Evolutionary conservation across 306 rosid genomes (phyloP), one percentile per base, ranked within the genome.

Genomic region (Carpinus fangiana): DNA sequence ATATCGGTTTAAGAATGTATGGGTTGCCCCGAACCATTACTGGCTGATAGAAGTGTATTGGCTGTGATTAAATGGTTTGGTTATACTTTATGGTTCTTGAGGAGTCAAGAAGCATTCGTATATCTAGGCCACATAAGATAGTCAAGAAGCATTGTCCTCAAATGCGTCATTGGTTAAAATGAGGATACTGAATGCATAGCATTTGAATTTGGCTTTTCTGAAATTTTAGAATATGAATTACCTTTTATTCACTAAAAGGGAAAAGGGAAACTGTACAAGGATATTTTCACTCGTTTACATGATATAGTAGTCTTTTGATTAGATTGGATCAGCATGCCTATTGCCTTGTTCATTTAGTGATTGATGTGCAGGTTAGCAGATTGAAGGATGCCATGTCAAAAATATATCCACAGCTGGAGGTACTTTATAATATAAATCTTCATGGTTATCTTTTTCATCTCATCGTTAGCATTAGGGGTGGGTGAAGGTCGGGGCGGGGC

Each of bases 301-400:
- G 69, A 62, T 31, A 14, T 62, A 2, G 69, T 36, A 34, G 23
- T 16, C 48, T 13, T 70, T 72, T 71, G 70, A 67, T 64, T 83
- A 50, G 66, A 77, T 84, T 66, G 62, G 64, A 73, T 54, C 69
- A 62, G 72, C 31, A 17, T 48, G 31, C 70, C 75, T 85, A 31
- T 75, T 76, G 70, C 80, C n/a, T 14, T 38, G 64, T 78, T 84
- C 78, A 81, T 72, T 56, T 70, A 54, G 43, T 64, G 36, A 73
- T 64, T 82, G 51, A 61, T 54, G 73, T 74, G 89, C 97, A 95
- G 99, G 90, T 89, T 64, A 81, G 56, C 87, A 88, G 92, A 84
- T 83, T 95, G 72, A 95, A 95, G 89, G 99, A 95, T 86, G 90
- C 98, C 70, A 92, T 95, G 90, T 90, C 97, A 64, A 89, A 90